Evolutionary conservation across 345 rosid genomes (phyloP).

Genomic region (Kandelia obovata): DNA sequence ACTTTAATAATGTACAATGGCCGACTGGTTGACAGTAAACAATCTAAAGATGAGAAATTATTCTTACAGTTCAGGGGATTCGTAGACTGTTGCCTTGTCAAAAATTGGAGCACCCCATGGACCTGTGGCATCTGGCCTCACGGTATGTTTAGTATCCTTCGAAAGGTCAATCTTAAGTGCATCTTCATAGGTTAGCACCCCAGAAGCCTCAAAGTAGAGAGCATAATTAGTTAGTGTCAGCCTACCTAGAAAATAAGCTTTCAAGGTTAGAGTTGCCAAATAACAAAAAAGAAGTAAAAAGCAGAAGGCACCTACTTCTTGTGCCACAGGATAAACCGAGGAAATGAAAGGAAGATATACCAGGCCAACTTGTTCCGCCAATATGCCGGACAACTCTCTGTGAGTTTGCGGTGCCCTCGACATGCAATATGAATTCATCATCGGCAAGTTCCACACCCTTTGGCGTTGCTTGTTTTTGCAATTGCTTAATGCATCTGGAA

Average conservation of each 20-base stretch:
- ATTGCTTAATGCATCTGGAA: conserved; percentile 63
- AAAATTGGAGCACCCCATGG: conserved; percentile 99
- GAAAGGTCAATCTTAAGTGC: conserved; percentile 85
- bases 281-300: too few species aligned
- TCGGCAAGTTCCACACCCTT: conserved; percentile 69
- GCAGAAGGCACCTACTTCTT: too few species aligned
- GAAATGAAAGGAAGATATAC: conserved; percentile 17
- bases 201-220: conserved; percentile 63
- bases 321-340: too few species aligned
- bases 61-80: conserved; percentile 60
- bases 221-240: conserved; percentile 87
- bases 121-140: conserved; percentile 76
- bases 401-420: conserved; percentile 77
- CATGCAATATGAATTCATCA: conserved; percentile 83
- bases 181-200: conserved; percentile 48
- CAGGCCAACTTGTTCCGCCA: conserved; percentile 88
- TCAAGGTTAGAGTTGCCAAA: too few species aligned
- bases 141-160: conserved; percentile 33
- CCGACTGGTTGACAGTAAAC: too few species aligned
- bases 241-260: conserved; percentile 53
- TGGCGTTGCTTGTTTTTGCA: conserved; percentile 67
- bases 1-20: too few species aligned
- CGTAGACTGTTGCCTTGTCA: conserved; percentile 76
- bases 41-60: too few species aligned
- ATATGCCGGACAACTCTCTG: conserved; percentile 87